These are phyloP conservation scores for Adansonia madagascariensis DNA, from an alignment of 441 rosid genomes.

Conservation along the genomic window DNA sequence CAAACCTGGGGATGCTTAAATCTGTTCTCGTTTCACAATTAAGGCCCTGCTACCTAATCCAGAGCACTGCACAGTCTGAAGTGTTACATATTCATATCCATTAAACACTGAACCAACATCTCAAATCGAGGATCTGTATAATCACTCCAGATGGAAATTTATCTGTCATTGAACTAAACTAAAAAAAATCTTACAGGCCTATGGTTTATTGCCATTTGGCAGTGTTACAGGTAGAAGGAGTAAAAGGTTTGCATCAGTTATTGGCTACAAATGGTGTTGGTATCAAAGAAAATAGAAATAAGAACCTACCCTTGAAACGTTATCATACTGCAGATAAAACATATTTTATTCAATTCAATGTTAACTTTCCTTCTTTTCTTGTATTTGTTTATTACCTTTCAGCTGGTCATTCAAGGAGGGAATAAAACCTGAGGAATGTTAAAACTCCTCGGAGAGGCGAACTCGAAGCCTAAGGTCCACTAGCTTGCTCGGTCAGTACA, in stretches of 20 bases:
- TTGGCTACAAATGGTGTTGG: constrained; percentile 7
- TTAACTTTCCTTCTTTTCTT: neutral
- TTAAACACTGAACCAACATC: neutral
- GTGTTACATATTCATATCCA: neutral
- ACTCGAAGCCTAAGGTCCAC: constrained; percentile 8
- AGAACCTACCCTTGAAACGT: neutral
- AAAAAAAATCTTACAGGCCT: neutral
- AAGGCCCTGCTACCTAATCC: neutral
- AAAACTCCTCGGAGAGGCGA: neutral
- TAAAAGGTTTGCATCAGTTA: neutral
- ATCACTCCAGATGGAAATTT: neutral
- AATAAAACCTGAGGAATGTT: constrained; percentile 3
- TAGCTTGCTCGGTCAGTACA: constrained; percentile 9
- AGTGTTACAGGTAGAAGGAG: neutral
- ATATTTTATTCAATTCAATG: neutral
- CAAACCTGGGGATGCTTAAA: constrained; percentile 5
- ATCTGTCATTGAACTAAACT: neutral
- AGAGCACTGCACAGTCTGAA: neutral
- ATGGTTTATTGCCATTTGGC: neutral
- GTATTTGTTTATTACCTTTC: neutral
- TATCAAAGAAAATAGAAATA: neutral
- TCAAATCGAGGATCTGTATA: constrained; percentile 8
- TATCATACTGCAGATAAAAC: neutral
- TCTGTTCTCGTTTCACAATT: neutral
- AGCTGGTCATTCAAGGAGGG: constrained; percentile 1